These are phyloP conservation scores for Nevesoporus exiguus DNA, from an alignment of 768 basidiomycete species.

Conservation along the genomic window DNA sequence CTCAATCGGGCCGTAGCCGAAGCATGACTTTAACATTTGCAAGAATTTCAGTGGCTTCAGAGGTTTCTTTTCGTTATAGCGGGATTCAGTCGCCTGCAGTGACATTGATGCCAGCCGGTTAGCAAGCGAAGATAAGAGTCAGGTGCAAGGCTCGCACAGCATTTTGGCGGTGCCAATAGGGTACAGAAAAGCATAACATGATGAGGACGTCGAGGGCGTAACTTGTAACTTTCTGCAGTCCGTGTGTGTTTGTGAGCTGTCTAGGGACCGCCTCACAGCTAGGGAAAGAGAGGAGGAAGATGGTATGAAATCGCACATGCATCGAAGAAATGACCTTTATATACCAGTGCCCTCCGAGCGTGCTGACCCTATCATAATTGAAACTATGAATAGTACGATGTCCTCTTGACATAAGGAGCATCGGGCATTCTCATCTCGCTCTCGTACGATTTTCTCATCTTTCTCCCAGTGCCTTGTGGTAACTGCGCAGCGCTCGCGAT, in stretches of 20 bases:
- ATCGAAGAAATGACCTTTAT: neutral
- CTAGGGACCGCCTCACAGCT: neutral
- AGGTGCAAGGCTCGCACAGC: neutral
- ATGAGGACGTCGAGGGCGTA: conserved; percentile 3
- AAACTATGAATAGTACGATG: conserved; percentile 11
- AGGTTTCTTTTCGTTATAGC: conserved; percentile 9
- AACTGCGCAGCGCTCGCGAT: neutral
- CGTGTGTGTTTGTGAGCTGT: neutral
- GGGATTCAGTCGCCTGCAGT: conserved; percentile 5
- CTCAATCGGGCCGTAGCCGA: conserved; percentile 13
- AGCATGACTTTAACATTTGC: conserved; percentile 21
- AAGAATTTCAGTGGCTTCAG: conserved; percentile 4
- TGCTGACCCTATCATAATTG: neutral
- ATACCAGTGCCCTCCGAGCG: neutral
- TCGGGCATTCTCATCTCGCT: conserved; percentile 2
- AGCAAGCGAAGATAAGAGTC: neutral
- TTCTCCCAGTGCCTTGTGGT: conserved; percentile 12
- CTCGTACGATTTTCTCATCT: neutral
- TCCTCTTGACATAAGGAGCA: neutral
- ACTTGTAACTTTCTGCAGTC: neutral
- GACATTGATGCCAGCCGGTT: neutral
- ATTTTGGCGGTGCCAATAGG: neutral
- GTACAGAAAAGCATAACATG: conserved; percentile 2
- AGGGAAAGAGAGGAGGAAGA: neutral
- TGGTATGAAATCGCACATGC: neutral